Base-by-base conservation (phyloP, 148 eudicot species). In the Chenopodium berlandieri region DNA sequence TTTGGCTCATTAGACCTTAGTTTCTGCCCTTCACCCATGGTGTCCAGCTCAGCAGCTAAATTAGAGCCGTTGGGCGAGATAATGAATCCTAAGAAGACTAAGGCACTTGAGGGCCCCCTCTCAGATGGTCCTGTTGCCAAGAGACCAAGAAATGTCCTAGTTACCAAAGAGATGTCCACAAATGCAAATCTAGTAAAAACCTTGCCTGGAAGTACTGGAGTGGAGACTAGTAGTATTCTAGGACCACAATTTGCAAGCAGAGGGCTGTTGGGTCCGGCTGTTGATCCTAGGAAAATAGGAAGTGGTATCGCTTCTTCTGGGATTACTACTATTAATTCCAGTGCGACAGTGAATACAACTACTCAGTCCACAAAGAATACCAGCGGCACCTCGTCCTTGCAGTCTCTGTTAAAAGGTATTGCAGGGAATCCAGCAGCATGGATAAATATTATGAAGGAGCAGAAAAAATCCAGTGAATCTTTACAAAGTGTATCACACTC, bases 361-460 rank as follows among this genome's bases (percentile, higher is more conserved):
- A 77, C 85, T 76, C 88, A 83, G 48, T 46, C 85, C 4, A 83
- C 83, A 52, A 78, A 66, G 78, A 83, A 73, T 82, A 67, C 81
- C 77, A 84, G 73, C 83, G 73, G 87, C 23, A 50, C 91, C 9
- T 46, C 90, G 76, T 88, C 97, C 37, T 84, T 94, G 86, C 90
- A 90, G 40, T 90, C 98, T 78, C 78, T 97, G 50, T 80, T 96
- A 85, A 94, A 89, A 80, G 92, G 89, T 82, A 87, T 92, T 64
- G 89, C 91, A 71, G 90, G 85, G 77, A 92, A 94, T 86, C 93
- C 98, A 78, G 78, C 88, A 6, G 85, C 86, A 75, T 96, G 87
- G 93, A 87, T 88, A 84, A 89, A 88, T 86, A 78, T 92, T 77
- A 81, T 96, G 13, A 90, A 88, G 75, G 97, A 90, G 85, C 94